Evolutionary conservation across 352 stramenopile species (phyloP).

Genomic region (Pythium insidiosum): DNA sequence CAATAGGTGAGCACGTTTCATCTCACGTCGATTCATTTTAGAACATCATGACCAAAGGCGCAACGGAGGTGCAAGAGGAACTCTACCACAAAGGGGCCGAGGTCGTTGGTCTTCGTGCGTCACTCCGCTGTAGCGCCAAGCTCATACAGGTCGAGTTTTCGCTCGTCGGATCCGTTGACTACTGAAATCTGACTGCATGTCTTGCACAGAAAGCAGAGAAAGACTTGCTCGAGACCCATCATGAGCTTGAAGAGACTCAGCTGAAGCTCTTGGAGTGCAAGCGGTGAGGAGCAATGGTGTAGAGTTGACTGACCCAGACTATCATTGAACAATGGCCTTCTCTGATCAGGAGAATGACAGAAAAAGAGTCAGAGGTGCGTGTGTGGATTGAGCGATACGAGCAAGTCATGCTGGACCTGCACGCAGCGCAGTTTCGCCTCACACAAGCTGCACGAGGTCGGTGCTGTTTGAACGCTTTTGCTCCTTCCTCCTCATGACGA

Average conservation of each 20-base stretch:
- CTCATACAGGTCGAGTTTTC: slow-evolving; percentile 38
- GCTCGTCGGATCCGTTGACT: background rate
- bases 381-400: slow-evolving; percentile 78
- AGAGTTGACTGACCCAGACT: background rate
- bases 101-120: slow-evolving; percentile 48
- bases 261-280: slow-evolving; percentile 64
- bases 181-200: background rate
- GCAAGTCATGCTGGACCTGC: slow-evolving; percentile 79
- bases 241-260: slow-evolving; percentile 55
- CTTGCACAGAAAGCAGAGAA: slow-evolving; percentile 48
- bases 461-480: too few species aligned
- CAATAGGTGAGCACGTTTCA: background rate
- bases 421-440: slow-evolving; percentile 62
- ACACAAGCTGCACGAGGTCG: slow-evolving; percentile 52
- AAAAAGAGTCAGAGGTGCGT: slow-evolving; percentile 46
- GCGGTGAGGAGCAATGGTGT: slow-evolving; percentile 16
- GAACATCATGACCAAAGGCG: slow-evolving; percentile 33
- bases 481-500: too few species aligned
- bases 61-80: slow-evolving; percentile 39
- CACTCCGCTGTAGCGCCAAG: slow-evolving; percentile 57
- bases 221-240: slow-evolving; percentile 59
- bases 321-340: background rate
- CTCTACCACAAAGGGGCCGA: slow-evolving; percentile 68
- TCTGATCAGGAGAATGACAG: slow-evolving; percentile 25
- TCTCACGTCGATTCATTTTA: slow-evolving; percentile 4